phyloP scores from a whole-genome alignment of 2,329 filamentous ascomycete species.

The Arthroderma sp. region DNA sequence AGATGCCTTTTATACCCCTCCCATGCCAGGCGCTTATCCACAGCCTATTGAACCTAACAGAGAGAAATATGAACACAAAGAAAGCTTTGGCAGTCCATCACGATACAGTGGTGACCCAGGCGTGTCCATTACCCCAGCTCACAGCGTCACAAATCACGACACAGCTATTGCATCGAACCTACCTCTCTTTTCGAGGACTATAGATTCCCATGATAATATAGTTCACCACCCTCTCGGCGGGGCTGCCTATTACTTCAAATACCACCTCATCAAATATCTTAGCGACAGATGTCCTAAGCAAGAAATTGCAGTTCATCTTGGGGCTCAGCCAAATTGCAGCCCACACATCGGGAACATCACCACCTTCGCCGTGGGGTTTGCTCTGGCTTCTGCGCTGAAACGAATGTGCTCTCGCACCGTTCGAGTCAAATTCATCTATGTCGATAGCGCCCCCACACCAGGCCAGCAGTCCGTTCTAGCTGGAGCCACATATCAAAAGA shows the following conservation, averaged over 20 bases:
- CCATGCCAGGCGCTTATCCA: too few species aligned
- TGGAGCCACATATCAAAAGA: constrained; percentile 9
- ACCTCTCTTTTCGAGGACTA: neutral
- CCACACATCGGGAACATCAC: constrained; percentile 10
- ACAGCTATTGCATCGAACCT: too few species aligned
- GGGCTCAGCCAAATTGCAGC: constrained; percentile 10
- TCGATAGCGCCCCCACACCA: constrained; percentile 9
- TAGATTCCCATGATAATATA: constrained; percentile 1
- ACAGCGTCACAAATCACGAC: too few species aligned
- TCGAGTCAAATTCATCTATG: constrained; percentile 7
- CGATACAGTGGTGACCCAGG: too few species aligned
- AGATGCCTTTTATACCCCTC: too few species aligned
- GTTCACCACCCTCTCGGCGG: constrained; percentile 9
- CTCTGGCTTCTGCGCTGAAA: constrained; percentile 1
- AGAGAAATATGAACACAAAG: too few species aligned
- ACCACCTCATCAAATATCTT: constrained; percentile 6
- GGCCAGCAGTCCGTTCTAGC: constrained; percentile 5
- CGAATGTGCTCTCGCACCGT: constrained; percentile 1
- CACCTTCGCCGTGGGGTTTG: constrained; percentile 8
- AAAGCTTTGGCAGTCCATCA: too few species aligned
- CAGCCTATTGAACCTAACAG: too few species aligned
- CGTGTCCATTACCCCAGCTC: too few species aligned
- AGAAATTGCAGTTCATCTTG: constrained; percentile 7
- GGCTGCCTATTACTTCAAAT: constrained; percentile 10
- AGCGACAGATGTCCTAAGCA: constrained; percentile 5